Conservation (phyloP, 805 yeast species). For the Metschnikowia noctiluminum region DNA sequence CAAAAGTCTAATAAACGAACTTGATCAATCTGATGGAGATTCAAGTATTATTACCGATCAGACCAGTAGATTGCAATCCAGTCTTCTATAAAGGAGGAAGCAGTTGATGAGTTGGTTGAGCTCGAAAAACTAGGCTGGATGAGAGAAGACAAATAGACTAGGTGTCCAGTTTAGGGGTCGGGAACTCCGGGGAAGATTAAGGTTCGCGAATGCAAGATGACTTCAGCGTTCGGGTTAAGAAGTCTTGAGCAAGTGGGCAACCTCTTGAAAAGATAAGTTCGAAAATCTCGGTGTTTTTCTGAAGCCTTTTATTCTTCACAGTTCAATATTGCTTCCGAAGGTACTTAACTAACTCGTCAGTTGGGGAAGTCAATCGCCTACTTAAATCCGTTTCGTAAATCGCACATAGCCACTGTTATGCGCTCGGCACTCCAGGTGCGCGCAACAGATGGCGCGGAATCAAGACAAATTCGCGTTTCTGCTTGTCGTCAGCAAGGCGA, state of each 20-base stretch:
- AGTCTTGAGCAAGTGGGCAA: too few species aligned
- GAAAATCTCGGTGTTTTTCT: too few species aligned
- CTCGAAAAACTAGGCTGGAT: neutral
- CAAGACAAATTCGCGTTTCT: too few species aligned
- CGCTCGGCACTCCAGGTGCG: neutral
- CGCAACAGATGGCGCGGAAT: conserved; percentile 1
- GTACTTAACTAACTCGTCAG: neutral
- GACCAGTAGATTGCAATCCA: too few species aligned
- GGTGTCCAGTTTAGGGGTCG: neutral
- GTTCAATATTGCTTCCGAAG: neutral
- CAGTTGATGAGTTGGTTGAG: too few species aligned
- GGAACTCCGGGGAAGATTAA: neutral
- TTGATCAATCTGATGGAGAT: too few species aligned
- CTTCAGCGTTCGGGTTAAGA: too few species aligned
- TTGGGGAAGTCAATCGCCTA: neutral
- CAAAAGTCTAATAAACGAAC: neutral
- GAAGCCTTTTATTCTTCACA: too few species aligned
- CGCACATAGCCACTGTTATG: neutral
- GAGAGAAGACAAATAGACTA: too few species aligned
- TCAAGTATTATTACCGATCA: too few species aligned
- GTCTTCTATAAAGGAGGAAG: too few species aligned
- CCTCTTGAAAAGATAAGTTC: too few species aligned
- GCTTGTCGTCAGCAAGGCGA: neutral
- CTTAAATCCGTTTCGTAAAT: neutral
- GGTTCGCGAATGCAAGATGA: neutral